phyloP scores from a whole-genome alignment of 352 stramenopile species.

The Phytophthora lateralis region DNA sequence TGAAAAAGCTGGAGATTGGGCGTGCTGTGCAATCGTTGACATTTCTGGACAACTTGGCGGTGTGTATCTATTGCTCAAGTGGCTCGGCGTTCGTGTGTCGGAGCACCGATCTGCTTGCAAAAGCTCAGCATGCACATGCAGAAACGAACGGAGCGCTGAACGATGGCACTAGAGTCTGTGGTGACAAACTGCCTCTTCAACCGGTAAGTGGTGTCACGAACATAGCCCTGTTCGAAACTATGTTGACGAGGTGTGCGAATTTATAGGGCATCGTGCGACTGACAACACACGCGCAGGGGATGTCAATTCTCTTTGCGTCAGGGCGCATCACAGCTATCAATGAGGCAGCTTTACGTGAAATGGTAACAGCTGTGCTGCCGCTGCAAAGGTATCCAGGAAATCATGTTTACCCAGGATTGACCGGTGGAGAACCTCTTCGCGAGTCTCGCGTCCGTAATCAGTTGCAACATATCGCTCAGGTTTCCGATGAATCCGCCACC shows the following conservation, averaged over 20 bases:
- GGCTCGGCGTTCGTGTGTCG: conserved; percentile 36
- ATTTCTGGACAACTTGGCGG: conserved; percentile 33
- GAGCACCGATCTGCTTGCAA: conserved; percentile 12
- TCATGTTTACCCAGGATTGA: neutral
- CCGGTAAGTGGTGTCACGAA: conserved; percentile 23
- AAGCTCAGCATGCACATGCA: neutral
- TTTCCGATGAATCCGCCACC: conserved; percentile 36
- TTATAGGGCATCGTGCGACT: conserved; percentile 41
- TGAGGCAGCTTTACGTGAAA: conserved; percentile 11
- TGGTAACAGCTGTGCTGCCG: conserved; percentile 30
- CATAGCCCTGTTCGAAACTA: neutral
- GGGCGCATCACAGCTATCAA: conserved; percentile 40
- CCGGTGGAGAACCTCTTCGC: conserved; percentile 13
- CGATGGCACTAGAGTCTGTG: neutral
- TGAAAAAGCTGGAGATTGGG: conserved; percentile 25
- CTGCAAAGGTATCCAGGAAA: conserved; percentile 5
- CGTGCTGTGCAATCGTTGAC: conserved; percentile 28
- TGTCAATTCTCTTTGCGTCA: conserved; percentile 47
- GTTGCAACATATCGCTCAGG: conserved; percentile 42
- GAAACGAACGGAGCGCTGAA: neutral
- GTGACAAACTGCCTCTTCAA: conserved; percentile 39
- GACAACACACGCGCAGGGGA: conserved; percentile 15
- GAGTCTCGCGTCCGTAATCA: conserved; percentile 43
- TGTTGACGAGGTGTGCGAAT: conserved; percentile 11
- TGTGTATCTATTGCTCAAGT: conserved; percentile 41